Conservation (phyloP, 352 stramenopile genomes). For the Peronospora destructor region DNA sequence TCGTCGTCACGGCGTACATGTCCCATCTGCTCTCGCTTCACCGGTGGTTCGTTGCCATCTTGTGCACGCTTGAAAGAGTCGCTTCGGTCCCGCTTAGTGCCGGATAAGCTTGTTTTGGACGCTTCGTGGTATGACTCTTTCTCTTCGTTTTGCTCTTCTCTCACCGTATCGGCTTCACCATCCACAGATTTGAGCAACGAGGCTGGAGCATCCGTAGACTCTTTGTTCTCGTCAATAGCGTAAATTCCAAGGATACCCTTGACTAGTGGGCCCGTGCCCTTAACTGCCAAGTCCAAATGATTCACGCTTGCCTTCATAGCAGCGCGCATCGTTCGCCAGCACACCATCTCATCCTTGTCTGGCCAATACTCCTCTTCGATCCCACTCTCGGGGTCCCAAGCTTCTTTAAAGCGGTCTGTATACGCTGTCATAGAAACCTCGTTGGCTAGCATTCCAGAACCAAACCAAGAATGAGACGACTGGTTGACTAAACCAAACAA, state of each 20-base stretch:
- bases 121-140: conserved; percentile 4
- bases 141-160: conserved; percentile 15
- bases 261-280: conserved; percentile 56
- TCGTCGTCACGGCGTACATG: conserved; percentile 24
- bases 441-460: conserved; percentile 31
- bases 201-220: conserved; percentile 4
- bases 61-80: conserved; percentile 26
- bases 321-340: conserved; percentile 76
- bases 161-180: conserved; percentile 9
- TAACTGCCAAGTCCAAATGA: conserved; percentile 59
- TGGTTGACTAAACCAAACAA: background rate
- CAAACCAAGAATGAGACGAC: background rate
- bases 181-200: conserved; percentile 5
- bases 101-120: conserved; percentile 6
- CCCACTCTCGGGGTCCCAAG: conserved; percentile 91
- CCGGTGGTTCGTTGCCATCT: conserved; percentile 18
- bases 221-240: conserved; percentile 17
- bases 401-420: conserved; percentile 87
- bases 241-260: conserved; percentile 58
- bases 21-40: conserved; percentile 31
- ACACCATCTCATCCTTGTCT: conserved; percentile 88
- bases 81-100: conserved; percentile 32
- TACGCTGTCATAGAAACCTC: conserved; percentile 71
- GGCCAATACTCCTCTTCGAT: conserved; percentile 95
- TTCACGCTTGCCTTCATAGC: conserved; percentile 70